Evolutionary conservation across 768 basidiomycete genomes (phyloP).

Genomic region (Collybia sordida): DNA sequence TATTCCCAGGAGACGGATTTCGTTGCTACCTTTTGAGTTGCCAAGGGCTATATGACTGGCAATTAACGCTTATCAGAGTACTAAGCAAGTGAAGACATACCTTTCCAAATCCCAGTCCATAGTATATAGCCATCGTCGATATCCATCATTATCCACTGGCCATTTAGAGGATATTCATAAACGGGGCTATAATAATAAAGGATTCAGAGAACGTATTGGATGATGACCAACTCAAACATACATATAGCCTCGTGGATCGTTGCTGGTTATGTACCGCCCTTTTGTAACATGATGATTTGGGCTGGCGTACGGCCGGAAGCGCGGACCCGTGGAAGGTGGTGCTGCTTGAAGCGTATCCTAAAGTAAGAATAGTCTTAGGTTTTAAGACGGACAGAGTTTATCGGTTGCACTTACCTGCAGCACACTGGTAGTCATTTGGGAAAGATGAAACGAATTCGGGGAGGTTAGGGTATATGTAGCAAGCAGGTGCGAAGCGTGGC

Average conservation of each 20-base stretch:
- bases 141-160: conserved; percentile 96
- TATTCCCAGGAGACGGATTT: conserved; percentile 1
- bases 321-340: conserved; percentile 37
- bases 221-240: conserved; percentile 31
- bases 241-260: conserved; percentile 89
- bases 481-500: conserved; percentile 14
- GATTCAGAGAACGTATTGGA: neutral
- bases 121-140: conserved; percentile 90
- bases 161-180: conserved; percentile 86
- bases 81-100: conserved; percentile 32
- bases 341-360: conserved; percentile 44
- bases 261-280: conserved; percentile 86
- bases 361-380: no score
- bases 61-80: neutral
- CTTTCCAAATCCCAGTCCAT: conserved; percentile 96
- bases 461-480: conserved; percentile 16
- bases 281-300: conserved; percentile 80
- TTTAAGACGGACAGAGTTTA: no score
- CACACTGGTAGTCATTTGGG: conserved; percentile 43
- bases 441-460: conserved; percentile 9
- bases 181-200: conserved; percentile 55
- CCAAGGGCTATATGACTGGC: conserved; percentile 59
- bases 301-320: conserved; percentile 71
- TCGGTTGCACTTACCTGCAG: conserved; percentile 34
- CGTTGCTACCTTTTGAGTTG: conserved; percentile 75